Percentiles rank a stretch among this genome's conserved stretches.
phyloP scores from a whole-genome alignment of 1,284 basidiomycete genomes.

The Ceratobasidium papillatum region DNA sequence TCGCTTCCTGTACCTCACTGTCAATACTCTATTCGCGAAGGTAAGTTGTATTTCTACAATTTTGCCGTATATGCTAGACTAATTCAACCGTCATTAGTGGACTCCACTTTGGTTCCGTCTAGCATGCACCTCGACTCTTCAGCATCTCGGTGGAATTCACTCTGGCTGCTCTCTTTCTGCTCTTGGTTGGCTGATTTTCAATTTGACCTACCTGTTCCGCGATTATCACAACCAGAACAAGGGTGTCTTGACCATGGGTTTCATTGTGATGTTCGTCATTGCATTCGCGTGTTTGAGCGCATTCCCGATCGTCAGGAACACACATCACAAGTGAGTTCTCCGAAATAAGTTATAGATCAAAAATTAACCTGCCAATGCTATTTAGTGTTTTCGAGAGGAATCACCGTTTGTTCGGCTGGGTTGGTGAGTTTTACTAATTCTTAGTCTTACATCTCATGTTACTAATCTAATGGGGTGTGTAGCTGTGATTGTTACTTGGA shows the following conservation, averaged over 20 bases:
- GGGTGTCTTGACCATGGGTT: constrained; percentile 66
- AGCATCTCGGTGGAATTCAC: constrained; percentile 78
- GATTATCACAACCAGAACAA: constrained; percentile 62
- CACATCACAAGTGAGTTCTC: constrained; percentile 72
- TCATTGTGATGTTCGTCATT: constrained; percentile 59
- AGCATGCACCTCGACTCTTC: constrained; percentile 65
- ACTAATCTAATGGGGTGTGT: neutral
- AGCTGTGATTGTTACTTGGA: constrained; percentile 68
- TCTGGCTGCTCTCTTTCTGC: constrained; percentile 75
- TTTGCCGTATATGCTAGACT: neutral
- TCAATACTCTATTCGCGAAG: constrained; percentile 72
- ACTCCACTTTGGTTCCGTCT: constrained; percentile 69
- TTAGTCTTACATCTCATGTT: neutral
- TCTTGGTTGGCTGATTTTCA: constrained; percentile 61
- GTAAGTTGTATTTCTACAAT: constrained; percentile 50
- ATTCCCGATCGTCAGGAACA: constrained; percentile 76
- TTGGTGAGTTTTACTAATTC: neutral
- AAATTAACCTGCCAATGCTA: constrained; percentile 38
- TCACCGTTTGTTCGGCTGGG: constrained; percentile 77
- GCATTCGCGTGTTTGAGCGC: constrained; percentile 64
- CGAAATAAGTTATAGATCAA: neutral
- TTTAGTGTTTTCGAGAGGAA: constrained; percentile 73
- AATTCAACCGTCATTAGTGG: constrained; percentile 59
- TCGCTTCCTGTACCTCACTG: constrained; percentile 63
- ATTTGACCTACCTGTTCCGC: constrained; percentile 63